These are phyloP conservation scores for Schoenoplectus triqueter DNA, from an alignment of 202 grass and related monocot genomes.

Conservation along the genomic window DNA sequence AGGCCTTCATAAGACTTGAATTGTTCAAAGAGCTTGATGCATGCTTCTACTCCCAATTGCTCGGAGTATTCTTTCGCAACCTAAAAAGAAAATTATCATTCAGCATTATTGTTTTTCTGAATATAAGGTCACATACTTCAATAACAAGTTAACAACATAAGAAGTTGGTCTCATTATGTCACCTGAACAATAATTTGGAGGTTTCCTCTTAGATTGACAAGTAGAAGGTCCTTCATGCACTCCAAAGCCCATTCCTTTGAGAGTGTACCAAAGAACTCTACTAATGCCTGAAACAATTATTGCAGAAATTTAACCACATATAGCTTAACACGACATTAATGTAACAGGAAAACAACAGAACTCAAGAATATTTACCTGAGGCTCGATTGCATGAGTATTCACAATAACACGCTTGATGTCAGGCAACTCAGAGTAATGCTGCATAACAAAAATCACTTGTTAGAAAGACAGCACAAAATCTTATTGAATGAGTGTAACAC, in stretches of 20 bases:
- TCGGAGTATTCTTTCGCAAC: constrained; percentile 94
- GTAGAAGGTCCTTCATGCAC: constrained; percentile 97
- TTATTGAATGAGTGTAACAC: neutral
- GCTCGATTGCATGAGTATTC: constrained; percentile 96
- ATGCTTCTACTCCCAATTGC: constrained; percentile 79
- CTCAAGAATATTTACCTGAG: constrained; percentile 65
- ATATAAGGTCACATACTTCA: neutral
- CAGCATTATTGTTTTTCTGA: constrained; percentile 32
- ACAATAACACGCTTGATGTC: constrained; percentile 96
- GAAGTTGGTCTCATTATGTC: constrained; percentile 20
- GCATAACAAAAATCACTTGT: constrained; percentile 50
- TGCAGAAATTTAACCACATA: constrained; percentile 30
- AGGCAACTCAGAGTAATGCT: constrained; percentile 91
- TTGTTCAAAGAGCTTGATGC: constrained; percentile 94
- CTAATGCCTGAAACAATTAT: constrained; percentile 60
- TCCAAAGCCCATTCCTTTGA: constrained; percentile 92
- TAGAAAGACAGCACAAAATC: constrained; percentile 3
- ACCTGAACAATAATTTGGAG: constrained; percentile 98
- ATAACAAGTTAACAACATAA: neutral
- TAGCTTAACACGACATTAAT: neutral
- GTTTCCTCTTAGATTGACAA: constrained; percentile 94
- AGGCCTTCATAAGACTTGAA: constrained; percentile 98
- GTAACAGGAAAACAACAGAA: neutral
- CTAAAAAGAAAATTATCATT: constrained; percentile 45
- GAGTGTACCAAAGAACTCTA: constrained; percentile 95